phyloP scores from a whole-genome alignment of 805 yeast species.

The Starmerella vitae region DNA sequence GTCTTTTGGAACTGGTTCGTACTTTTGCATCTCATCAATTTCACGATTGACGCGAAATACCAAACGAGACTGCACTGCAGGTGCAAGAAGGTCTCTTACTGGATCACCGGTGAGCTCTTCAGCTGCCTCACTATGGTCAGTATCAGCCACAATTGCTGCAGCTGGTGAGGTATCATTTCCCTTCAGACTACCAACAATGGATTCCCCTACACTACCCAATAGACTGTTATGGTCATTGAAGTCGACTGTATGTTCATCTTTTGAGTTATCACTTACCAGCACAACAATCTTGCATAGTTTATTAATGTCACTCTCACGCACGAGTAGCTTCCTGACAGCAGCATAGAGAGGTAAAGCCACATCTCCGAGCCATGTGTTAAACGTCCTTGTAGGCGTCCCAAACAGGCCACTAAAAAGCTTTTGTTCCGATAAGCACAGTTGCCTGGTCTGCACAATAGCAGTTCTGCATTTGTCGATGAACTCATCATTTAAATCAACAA shows the following conservation, averaged over 20 bases:
- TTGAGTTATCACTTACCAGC: slow-evolving; percentile 1
- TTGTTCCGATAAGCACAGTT: slow-evolving; percentile 42
- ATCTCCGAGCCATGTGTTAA: slow-evolving; percentile 47
- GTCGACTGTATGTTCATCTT: slow-evolving; percentile 1
- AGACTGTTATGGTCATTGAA: background rate
- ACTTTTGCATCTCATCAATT: slow-evolving; percentile 50
- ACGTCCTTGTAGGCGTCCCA: slow-evolving; percentile 25
- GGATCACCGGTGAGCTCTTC: background rate
- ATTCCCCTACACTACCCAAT: slow-evolving; percentile 31
- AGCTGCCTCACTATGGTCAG: background rate
- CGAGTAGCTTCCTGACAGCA: slow-evolving; percentile 45
- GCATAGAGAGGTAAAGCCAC: slow-evolving; percentile 72
- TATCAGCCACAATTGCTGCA: background rate
- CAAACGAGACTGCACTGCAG: slow-evolving; percentile 53
- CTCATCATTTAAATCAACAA: slow-evolving; percentile 6
- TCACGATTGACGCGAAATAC: slow-evolving; percentile 65
- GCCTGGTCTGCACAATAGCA: slow-evolving; percentile 51
- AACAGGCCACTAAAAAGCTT: slow-evolving; percentile 46
- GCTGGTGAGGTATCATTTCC: slow-evolving; percentile 33
- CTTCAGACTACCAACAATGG: slow-evolving; percentile 53
- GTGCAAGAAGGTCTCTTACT: background rate
- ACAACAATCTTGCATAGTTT: slow-evolving; percentile 52
- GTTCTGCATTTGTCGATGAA: slow-evolving; percentile 27
- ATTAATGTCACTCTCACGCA: slow-evolving; percentile 56
- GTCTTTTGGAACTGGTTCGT: slow-evolving; percentile 52